Evolutionary conservation across 208 protist species (phyloP).

Genomic region (Leishmania mexicana): DNA sequence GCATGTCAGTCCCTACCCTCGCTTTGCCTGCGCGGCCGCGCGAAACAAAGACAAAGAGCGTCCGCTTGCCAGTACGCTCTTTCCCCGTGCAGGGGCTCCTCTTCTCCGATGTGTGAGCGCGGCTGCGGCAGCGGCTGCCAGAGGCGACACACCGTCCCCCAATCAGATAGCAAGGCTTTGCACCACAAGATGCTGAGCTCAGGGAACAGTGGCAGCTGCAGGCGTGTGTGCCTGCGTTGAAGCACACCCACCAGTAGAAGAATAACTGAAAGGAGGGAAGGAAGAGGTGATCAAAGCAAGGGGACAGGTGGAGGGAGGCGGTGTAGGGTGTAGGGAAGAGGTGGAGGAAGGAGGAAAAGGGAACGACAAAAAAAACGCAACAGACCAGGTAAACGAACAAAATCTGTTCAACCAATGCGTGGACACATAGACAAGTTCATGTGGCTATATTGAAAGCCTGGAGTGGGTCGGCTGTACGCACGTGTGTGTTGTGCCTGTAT

Average conservation of each 20-base stretch:
- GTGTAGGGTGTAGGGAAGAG: not conserved
- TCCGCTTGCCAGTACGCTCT: not conserved
- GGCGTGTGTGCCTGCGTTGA: not conserved
- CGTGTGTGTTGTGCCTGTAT: not conserved
- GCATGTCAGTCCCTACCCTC: not conserved
- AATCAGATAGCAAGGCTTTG: not conserved
- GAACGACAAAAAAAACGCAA: constrained; percentile 8
- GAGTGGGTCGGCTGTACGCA: not conserved
- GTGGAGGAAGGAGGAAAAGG: not conserved
- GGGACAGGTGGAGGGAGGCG: not conserved
- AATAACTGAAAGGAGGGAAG: not conserved
- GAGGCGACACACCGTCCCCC: not conserved
- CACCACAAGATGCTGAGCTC: not conserved
- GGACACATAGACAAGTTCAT: not conserved
- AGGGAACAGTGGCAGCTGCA: not conserved
- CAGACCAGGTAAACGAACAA: not conserved
- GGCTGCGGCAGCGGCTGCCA: not conserved
- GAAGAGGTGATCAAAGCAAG: not conserved
- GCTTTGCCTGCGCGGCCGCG: not conserved
- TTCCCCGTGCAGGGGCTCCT: not conserved
- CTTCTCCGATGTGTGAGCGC: not conserved
- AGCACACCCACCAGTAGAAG: not conserved
- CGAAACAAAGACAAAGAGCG: too few relatives aligned
- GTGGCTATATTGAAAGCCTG: not conserved
- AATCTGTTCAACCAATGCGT: not conserved